Percentiles rank a stretch among this genome's conserved stretches.
These are phyloP conservation scores for Pichia inconspicua DNA, from an alignment of 1,139 yeast genomes.

Conservation along the genomic window DNA sequence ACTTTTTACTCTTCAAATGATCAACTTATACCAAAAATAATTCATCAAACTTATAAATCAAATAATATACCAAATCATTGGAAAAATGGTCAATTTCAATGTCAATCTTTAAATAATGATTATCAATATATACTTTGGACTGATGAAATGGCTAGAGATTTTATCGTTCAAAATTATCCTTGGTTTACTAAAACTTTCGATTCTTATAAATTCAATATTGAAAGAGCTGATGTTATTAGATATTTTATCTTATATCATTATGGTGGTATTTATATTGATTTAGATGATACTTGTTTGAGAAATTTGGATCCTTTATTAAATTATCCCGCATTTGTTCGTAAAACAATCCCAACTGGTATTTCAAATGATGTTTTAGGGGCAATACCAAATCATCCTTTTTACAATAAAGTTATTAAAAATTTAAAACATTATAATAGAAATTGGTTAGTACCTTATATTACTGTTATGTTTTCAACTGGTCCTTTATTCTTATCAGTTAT, in stretches of 20 bases:
- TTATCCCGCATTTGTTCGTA: conserved; percentile 79
- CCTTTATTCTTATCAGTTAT: conserved; percentile 80
- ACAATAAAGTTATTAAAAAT: conserved; percentile 58
- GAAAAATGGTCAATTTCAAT: conserved; percentile 69
- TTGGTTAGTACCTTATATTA: conserved; percentile 79
- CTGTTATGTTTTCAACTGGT: conserved; percentile 92
- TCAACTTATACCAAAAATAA: conserved; percentile 72
- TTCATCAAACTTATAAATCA: conserved; percentile 88
- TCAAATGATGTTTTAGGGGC: conserved; percentile 93
- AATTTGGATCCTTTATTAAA: conserved; percentile 71
- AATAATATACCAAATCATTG: conserved; percentile 71
- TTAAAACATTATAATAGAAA: conserved; percentile 57
- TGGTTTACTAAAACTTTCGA: conserved; percentile 85
- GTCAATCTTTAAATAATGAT: conserved; percentile 75
- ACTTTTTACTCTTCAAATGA: conserved; percentile 31
- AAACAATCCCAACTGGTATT: conserved; percentile 84
- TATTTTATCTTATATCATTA: conserved; percentile 75
- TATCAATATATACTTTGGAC: conserved; percentile 89
- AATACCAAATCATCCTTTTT: conserved; percentile 81
- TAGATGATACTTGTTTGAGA: conserved; percentile 81
- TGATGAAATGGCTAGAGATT: conserved; percentile 72
- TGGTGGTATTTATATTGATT: conserved; percentile 87
- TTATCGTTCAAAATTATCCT: conserved; percentile 68
- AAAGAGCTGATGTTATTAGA: conserved; percentile 89
- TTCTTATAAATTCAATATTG: conserved; percentile 68